Percentiles rank a stretch among this genome's conserved stretches.
Conservation (phyloP, 352 stramenopile species). For the Phytophthora cactorum region DNA sequence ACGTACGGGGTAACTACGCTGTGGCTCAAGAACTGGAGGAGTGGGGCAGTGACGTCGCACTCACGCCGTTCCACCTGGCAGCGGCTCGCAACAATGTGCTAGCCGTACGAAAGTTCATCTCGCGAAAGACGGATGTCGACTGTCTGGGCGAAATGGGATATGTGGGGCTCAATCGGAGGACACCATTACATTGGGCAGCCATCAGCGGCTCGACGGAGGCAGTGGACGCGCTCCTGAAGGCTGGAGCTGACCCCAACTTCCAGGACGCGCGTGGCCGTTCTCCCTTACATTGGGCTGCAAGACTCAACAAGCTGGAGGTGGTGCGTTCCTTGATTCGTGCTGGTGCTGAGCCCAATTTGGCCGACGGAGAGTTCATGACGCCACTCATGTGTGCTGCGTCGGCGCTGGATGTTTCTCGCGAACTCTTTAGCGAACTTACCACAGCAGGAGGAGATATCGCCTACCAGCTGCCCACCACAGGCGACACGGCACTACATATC, state of each 20-base stretch:
- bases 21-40: slow-evolving; percentile 73
- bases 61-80: slow-evolving; percentile 71
- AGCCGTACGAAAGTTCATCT: slow-evolving; percentile 58
- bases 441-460: slow-evolving; percentile 62
- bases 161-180: slow-evolving; percentile 67
- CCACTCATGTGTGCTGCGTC: slow-evolving; percentile 41
- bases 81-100: slow-evolving; percentile 57
- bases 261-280: slow-evolving; percentile 64
- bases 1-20: slow-evolving; percentile 69
- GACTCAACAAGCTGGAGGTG: slow-evolving; percentile 58
- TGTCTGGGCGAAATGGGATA: slow-evolving; percentile 79
- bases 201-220: slow-evolving; percentile 57
- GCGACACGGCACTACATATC: slow-evolving; percentile 72
- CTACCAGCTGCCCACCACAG: slow-evolving; percentile 51
- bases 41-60: slow-evolving; percentile 69
- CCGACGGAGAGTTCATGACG: slow-evolving; percentile 54
- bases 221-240: slow-evolving; percentile 57
- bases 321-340: slow-evolving; percentile 49
- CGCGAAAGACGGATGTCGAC: slow-evolving; percentile 50
- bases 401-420: slow-evolving; percentile 19
- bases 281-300: slow-evolving; percentile 72
- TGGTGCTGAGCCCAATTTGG: slow-evolving; percentile 41
- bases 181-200: slow-evolving; percentile 73
- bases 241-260: slow-evolving; percentile 67
- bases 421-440: slow-evolving; percentile 46